Evolutionary conservation across 768 basidiomycete genomes (phyloP), one percentile per base, ranked within the genome.

Genomic region (Kwoniella heveanensis): DNA sequence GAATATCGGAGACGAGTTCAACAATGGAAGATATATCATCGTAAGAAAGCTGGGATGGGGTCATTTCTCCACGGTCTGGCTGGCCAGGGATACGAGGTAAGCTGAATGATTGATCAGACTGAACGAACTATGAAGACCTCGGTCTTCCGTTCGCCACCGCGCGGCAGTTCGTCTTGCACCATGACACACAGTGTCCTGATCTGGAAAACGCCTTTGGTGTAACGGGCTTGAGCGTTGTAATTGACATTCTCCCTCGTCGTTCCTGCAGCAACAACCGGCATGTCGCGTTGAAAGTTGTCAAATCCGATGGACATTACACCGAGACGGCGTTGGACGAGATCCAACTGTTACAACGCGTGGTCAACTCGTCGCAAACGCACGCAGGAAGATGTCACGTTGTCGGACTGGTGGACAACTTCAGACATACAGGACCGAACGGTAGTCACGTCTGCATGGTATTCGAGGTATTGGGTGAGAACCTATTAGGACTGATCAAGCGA

Each of bases 361-460:
- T 95, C 81, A 90, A 90, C 8, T 91, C 92, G 21, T 81, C 82
- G 83, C 87, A 64, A 82, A 86, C 88, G 0, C 92, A 97, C 79
- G 86, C 93, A 0, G 95, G 94, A 2, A 84, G 91, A 65, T 88
- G 89, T 21, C 96, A 99, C 78, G 95, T 97, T 80, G 94, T 99
- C 79, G 91, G 90, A 15, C 92, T 98, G 79, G 89, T 98, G 51
- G 95, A 99, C 82, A 92, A 98, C 79, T 99, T 99, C 80, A 86
- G 88, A 26, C 96, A 98, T 82, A 90, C 90, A 65, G 96, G 96
- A 1, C 93, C 93, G 10, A 96, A 99, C 79, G 96, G 96, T 37
- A 88, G 86, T 17, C 96, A 99, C 81, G 90, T 99, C 70, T 98
- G 96, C 85, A 98, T 99, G 96, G 93, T 96, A 15, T 97, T 97